Base-by-base conservation (phyloP, 257 asterid genomes). In the Solanum tarapatanum region DNA sequence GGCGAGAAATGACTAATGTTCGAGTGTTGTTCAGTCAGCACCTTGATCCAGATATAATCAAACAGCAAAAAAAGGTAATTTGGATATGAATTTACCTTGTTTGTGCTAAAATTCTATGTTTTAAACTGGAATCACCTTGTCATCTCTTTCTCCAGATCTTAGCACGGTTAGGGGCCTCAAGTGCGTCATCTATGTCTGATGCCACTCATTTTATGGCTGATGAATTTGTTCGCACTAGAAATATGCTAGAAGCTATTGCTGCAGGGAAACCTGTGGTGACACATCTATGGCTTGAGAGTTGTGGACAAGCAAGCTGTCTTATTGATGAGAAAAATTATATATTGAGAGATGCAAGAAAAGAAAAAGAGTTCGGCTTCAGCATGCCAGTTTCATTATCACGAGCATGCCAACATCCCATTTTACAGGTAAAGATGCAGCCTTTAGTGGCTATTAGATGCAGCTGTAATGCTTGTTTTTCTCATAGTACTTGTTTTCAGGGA, bases 241-340 rank as follows among this genome's bases (percentile, higher is more conserved):
- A 95, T 89, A 94, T 97, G 98, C 90, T 97, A 86, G 99, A 97
- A 92, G 98, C 98, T 86, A 97, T 97, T 94, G 98, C 99, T 86
- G 90, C 45, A 62, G 98, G 98, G 66, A 97, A 95, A 90, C 95
- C 99, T 45, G 96, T 95, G 89, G 98, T 97, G 86, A 94, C 98
- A 70, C 96, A 90, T 87, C 89, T 92, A 72, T 97, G 99, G 99
- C 95, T 97, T 64, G 95, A 97, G 88, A 91, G 97, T 86, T 97
- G 98, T 92, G 99, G 93, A 85, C 95, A 93, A 91, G 97, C 98
- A 33, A 91, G 90, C 85, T 94, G 96, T 89, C 94, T 92, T 86
- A 93, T 95, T 87, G 98, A 97, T 33, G 99, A 95, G 93, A 95
- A 91, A 91, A 92, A 90, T 87, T 90, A 93, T 91, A 91, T 97